phyloP scores from a whole-genome alignment of 2,329 filamentous ascomycete genomes.

The Ramularia collo-cygni region DNA sequence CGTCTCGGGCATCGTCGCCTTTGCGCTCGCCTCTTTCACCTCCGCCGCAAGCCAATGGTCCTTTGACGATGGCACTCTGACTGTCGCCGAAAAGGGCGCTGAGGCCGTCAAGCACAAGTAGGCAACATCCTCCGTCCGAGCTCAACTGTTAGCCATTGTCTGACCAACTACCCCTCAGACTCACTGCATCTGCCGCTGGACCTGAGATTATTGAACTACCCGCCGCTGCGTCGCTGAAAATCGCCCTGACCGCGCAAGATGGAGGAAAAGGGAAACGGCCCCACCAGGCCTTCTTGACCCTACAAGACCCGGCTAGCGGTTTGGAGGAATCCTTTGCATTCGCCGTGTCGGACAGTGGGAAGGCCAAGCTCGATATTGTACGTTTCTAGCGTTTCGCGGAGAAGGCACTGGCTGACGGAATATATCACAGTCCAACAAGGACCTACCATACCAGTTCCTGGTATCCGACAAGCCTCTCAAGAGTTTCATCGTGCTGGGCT shows the following conservation, averaged over 20 bases:
- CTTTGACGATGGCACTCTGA: constrained; percentile 65
- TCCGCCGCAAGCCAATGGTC: constrained; percentile 55
- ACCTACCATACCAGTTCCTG: constrained; percentile 79
- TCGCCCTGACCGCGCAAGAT: constrained; percentile 75
- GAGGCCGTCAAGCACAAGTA: constrained; percentile 54
- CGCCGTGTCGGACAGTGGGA: constrained; percentile 77
- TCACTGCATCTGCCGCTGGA: constrained; percentile 48
- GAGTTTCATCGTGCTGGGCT: constrained; percentile 77
- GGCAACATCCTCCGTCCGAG: neutral
- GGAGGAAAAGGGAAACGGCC: constrained; percentile 72
- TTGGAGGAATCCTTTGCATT: constrained; percentile 85
- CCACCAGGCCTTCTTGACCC: constrained; percentile 86
- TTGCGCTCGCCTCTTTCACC: constrained; percentile 24
- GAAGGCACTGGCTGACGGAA: neutral
- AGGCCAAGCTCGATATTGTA: constrained; percentile 79
- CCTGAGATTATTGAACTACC: constrained; percentile 54
- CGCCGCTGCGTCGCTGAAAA: constrained; percentile 66
- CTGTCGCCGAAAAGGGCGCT: constrained; percentile 55
- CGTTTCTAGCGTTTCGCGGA: constrained; percentile 32
- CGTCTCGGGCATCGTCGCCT: constrained; percentile 8
- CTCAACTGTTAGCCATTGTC: neutral
- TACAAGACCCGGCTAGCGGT: constrained; percentile 66
- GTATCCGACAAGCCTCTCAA: constrained; percentile 59
- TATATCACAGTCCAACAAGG: constrained; percentile 65
- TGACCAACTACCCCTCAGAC: constrained; percentile 24